Percentiles rank a stretch among this genome's conserved stretches.
These are phyloP conservation scores for Rhipidocladum racemiflorum DNA, from an alignment of 176 grass and related monocot genomes.

Conservation along the genomic window DNA sequence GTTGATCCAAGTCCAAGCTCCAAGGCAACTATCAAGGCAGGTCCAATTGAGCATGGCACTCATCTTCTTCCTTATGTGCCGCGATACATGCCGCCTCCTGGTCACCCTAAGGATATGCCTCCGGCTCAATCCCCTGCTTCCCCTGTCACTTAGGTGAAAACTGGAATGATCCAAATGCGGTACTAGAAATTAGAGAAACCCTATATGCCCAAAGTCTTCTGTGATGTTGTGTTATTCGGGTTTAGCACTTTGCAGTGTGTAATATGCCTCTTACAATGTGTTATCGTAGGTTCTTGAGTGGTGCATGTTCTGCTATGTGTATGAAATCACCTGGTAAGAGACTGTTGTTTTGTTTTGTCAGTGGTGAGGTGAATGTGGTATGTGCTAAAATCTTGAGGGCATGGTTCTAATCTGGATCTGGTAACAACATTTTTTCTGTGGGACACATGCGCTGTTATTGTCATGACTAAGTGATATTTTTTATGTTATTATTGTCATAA, in stretches of 20 bases:
- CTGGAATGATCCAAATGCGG: not conserved
- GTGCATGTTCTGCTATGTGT: not conserved
- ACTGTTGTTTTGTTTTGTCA: not conserved
- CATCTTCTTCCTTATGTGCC: conserved; percentile 72
- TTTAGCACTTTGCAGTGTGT: not conserved
- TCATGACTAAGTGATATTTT: not conserved
- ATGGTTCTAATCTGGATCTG: not conserved
- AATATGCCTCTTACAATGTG: not conserved
- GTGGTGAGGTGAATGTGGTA: not conserved
- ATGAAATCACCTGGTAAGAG: not conserved
- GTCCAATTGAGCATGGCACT: conserved; percentile 68
- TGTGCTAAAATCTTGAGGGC: not conserved
- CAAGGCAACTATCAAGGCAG: conserved; percentile 45
- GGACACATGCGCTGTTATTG: not conserved
- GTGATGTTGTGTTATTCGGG: not conserved
- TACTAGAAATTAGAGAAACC: not conserved
- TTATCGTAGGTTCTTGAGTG: not conserved
- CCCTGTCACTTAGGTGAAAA: conserved; percentile 15
- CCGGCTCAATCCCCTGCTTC: conserved; percentile 9
- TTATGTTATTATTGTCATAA: not conserved
- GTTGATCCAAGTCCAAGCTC: conserved; percentile 67
- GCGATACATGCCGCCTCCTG: conserved; percentile 35
- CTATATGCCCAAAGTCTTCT: not conserved
- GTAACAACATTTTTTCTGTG: not conserved
- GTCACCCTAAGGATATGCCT: not conserved